A percentile compares a stretch with the other conserved stretches of the same genome.
These are phyloP conservation scores for Moricandia arvensis DNA, from an alignment of 345 rosid genomes.

Conservation along the genomic window DNA sequence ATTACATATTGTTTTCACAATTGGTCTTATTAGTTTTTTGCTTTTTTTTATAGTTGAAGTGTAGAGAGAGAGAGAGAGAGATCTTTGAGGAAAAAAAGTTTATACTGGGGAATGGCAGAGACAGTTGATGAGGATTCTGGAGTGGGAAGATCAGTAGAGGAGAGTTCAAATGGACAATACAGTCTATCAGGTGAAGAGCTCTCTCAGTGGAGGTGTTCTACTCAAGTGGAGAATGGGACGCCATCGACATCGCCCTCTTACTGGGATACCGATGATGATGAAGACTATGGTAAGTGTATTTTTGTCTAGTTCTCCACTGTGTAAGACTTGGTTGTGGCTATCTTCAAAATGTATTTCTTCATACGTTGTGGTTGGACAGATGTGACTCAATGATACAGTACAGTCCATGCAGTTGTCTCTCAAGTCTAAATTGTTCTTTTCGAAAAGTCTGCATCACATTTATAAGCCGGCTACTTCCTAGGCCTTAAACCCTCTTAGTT, in stretches of 20 bases:
- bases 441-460: not conserved
- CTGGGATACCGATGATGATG: constrained; percentile 79
- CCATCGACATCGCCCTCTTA: constrained; percentile 87
- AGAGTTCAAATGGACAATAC: constrained; percentile 54
- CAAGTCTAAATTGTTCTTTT: not conserved
- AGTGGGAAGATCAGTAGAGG: constrained; percentile 69
- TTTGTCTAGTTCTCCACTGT: not conserved
- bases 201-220: constrained; percentile 88
- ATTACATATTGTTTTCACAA: not conserved
- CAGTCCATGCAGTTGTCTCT: not conserved
- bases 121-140: constrained; percentile 64
- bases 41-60: not conserved
- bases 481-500: too few species aligned
- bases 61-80: not conserved
- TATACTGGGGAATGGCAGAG: constrained; percentile 60
- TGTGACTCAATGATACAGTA: not conserved
- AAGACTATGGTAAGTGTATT: constrained; percentile 48
- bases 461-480: not conserved
- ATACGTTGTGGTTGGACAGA: not conserved
- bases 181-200: constrained; percentile 69
- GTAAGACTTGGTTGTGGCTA: not conserved
- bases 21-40: not conserved
- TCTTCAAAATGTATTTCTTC: not conserved
- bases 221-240: constrained; percentile 88
- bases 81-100: not conserved